Evolutionary conservation across 768 basidiomycete genomes (phyloP), one percentile per base, ranked within the genome.

Genomic region (Lactifluus pinguis): DNA sequence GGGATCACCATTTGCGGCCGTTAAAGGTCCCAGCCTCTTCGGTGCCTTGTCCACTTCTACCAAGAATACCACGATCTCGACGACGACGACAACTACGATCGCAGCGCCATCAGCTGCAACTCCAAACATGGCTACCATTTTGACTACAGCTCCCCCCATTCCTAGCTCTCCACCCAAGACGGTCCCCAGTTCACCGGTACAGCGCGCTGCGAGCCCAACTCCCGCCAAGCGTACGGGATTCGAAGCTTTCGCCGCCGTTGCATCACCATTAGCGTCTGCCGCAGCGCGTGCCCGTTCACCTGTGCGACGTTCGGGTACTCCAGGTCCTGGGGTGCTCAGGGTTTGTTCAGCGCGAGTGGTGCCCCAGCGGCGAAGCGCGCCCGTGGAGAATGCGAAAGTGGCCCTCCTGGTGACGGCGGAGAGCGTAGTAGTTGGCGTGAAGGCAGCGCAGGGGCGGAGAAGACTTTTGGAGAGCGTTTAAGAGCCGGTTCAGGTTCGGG

Each of bases 1-100:
- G 11, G 79, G 76, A 57, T 90, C 89, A 2, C 88, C 89, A 5
- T 91, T 91, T 67, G 83, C 86, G 14, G 72, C 80, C 50, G 83
- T 87, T 68, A 88, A 85, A 66, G 89, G 87, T 50, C 80, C 84
- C 61, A 87, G 80, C 68, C 64, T 79, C 30, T 78, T 81, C 57
- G 69, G 62, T 61, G 7, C 54, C 77, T 76, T 66, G 6, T 45
- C 61, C 29, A 67, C 79, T 41, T 62, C 74, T 19, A 61, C 69
- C 14, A 59, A 69, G 34, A 64, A 70, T 44, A 66, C 75, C 36
- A 71, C 71, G 21, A 69, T 65, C 38, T 52, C 58, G 42, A 59
- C 58, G 9, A 67, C 53, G 17, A 61, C 70, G 68, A 39, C 64
- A 69, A 21, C 58, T 63, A n/a, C 65, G n/a, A 64, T 49, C 49